Evolutionary conservation across 108 stramenopile genomes (phyloP), one percentile per base, ranked within the genome.

Genomic region (Aureococcus anophagefferens): DNA sequence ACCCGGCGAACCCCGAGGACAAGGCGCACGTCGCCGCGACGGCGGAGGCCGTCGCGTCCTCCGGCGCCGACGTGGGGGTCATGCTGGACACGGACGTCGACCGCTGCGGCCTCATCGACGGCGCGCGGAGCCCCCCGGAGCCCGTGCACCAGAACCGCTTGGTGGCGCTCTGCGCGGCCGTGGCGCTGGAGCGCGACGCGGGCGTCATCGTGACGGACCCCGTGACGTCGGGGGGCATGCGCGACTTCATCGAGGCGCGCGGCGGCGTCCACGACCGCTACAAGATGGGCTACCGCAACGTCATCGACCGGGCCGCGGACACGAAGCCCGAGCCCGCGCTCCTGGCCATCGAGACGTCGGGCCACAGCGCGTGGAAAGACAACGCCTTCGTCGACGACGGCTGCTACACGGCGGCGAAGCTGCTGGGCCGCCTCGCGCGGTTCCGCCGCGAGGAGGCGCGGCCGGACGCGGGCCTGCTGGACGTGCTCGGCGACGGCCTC

Each of bases 31-130:
- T 92, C 5, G 78, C 83, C 44, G 86, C 80, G 62, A 92, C 91
- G 17, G 79, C 83, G 30, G 65, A 68, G 0, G 81, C 79, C 14
- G 90, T 89, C 65, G 70, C 82, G 66, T 68, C 67, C 30, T 77
- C 78, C 7, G 68, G 84, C 71, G 91, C 89, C 36, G 89, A 92
- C 68, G 68, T 92, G 40, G 91, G 89, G 11, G 84, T 92, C 34
- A 79, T 92, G 82, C 83, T 92, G 69, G 91, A 92, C 75, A 90
- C 89, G 18, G 91, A 92, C 28, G 89, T 88, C 16, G 91, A 92
- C 76, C 87, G 91, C 44, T 81, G 86, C 35, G 91, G 91, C 21
- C 85, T 92, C 71, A 81, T 92, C 16, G 80, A 76, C 46, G 21
- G 36, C 4, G 16, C 30, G 30, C 68, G 69, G 1, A 35, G 63